Conservation (phyloP, 345 rosid genomes). For the Corymbia maculata region DNA sequence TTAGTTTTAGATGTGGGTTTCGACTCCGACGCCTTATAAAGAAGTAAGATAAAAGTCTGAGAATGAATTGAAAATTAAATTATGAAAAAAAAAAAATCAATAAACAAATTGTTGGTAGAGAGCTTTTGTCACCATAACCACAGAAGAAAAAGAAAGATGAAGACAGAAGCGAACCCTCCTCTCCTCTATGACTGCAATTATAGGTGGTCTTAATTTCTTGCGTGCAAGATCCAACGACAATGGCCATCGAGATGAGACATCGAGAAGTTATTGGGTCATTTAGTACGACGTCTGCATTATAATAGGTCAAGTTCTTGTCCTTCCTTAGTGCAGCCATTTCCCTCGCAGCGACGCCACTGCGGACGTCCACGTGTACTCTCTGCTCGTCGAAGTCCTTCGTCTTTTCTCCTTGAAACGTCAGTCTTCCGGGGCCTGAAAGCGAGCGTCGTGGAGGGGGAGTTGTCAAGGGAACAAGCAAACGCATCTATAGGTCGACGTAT, state of each 20-base stretch:
- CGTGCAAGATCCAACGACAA: background rate
- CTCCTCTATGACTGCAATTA: background rate
- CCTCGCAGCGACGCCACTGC: background rate
- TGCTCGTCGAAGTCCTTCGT: background rate
- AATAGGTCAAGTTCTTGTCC: background rate
- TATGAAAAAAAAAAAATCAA: background rate
- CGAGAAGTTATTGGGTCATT: background rate
- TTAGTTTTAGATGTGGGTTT: too few species aligned
- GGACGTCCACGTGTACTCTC: background rate
- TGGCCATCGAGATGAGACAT: background rate
- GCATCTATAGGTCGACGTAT: background rate
- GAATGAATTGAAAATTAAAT: too few species aligned
- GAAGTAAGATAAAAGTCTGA: too few species aligned
- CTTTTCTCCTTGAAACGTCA: background rate
- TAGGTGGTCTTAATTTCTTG: background rate
- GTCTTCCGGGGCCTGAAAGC: background rate
- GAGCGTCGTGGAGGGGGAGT: background rate
- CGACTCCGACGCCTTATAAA: too few species aligned
- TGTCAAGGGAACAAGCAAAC: background rate
- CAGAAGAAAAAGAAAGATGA: background rate
- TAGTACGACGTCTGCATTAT: background rate
- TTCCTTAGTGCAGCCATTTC: background rate
- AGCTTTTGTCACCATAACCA: background rate
- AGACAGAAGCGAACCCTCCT: background rate
- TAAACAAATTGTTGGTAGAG: background rate